These are phyloP conservation scores for Cercophora samala DNA, from an alignment of 495 filamentous ascomycete genomes.

Conservation along the genomic window DNA sequence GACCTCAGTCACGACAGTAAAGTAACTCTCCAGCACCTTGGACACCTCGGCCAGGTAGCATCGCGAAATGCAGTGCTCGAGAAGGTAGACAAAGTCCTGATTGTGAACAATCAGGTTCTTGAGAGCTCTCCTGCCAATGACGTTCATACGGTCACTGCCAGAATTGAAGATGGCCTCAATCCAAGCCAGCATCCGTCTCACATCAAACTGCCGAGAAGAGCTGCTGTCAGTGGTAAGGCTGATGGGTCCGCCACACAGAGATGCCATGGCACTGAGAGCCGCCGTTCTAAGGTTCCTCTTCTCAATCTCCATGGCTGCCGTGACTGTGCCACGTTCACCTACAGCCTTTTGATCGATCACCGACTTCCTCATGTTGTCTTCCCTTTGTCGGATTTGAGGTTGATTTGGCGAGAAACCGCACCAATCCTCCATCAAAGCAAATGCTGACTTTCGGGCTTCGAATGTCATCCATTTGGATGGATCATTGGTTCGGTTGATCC, in stretches of 20 bases:
- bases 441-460: conserved; percentile 87
- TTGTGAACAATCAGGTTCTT: conserved; percentile 92
- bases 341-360: conserved; percentile 60
- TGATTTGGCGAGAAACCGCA: conserved; percentile 96
- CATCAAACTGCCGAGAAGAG: conserved; percentile 81
- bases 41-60: conserved; percentile 77
- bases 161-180: conserved; percentile 91
- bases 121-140: conserved; percentile 85
- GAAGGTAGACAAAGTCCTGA: conserved; percentile 72
- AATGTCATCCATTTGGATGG: conserved; percentile 93
- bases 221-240: conserved; percentile 82
- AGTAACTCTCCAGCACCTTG: conserved; percentile 91
- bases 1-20: conserved; percentile 85
- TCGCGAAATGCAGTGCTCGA: conserved; percentile 81
- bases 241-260: conserved; percentile 87
- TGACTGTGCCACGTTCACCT: conserved; percentile 68
- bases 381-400: conserved; percentile 70
- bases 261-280: conserved; percentile 91
- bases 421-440: conserved; percentile 98
- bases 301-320: conserved; percentile 92
- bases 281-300: conserved; percentile 87
- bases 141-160: conserved; percentile 81
- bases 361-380: conserved; percentile 83
- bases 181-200: conserved; percentile 89
- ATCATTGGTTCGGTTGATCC: conserved; percentile 81